These are phyloP conservation scores for Alternaria solani DNA, from an alignment of 2,329 filamentous ascomycete species.

Conservation along the genomic window DNA sequence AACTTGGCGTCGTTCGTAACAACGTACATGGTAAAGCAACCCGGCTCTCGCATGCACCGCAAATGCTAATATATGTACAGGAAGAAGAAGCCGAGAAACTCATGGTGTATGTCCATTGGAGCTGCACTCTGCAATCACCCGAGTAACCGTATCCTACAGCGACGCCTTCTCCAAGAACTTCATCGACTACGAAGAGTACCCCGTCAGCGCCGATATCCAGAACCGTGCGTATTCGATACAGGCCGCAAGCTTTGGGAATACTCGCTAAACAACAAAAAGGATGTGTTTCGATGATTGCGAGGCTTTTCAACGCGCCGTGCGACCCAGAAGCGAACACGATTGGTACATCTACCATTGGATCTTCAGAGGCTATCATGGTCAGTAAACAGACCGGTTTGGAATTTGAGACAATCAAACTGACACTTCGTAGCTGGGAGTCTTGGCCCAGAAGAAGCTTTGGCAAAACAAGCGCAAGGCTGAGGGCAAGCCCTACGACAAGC, in stretches of 20 bases:
- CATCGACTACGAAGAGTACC: slow-evolving; percentile 61
- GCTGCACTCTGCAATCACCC: background rate
- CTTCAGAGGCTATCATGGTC: slow-evolving; percentile 77
- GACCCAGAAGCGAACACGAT: slow-evolving; percentile 70
- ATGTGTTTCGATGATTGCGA: slow-evolving; percentile 67
- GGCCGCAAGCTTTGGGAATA: slow-evolving; percentile 74
- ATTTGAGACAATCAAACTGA: slow-evolving; percentile 9
- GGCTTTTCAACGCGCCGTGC: slow-evolving; percentile 81
- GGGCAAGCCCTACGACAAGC: slow-evolving; percentile 79
- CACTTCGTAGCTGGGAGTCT: slow-evolving; percentile 65
- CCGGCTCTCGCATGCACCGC: too few relatives aligned
- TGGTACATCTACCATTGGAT: slow-evolving; percentile 88
- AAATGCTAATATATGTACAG: slow-evolving; percentile 52
- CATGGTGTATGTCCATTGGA: slow-evolving; percentile 71
- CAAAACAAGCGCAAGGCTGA: slow-evolving; percentile 83
- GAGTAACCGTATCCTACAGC: slow-evolving; percentile 24
- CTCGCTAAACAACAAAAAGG: slow-evolving; percentile 18
- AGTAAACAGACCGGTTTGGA: slow-evolving; percentile 1
- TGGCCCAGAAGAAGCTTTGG: slow-evolving; percentile 97
- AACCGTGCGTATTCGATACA: slow-evolving; percentile 77
- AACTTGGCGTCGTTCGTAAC: slow-evolving; percentile 93
- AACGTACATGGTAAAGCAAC: slow-evolving; percentile 89
- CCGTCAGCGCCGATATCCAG: slow-evolving; percentile 66
- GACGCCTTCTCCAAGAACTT: slow-evolving; percentile 96
- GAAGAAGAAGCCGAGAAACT: slow-evolving; percentile 96